These are phyloP conservation scores for Aspergillus wentii DNA, from an alignment of 495 filamentous ascomycete genomes.

Conservation along the genomic window DNA sequence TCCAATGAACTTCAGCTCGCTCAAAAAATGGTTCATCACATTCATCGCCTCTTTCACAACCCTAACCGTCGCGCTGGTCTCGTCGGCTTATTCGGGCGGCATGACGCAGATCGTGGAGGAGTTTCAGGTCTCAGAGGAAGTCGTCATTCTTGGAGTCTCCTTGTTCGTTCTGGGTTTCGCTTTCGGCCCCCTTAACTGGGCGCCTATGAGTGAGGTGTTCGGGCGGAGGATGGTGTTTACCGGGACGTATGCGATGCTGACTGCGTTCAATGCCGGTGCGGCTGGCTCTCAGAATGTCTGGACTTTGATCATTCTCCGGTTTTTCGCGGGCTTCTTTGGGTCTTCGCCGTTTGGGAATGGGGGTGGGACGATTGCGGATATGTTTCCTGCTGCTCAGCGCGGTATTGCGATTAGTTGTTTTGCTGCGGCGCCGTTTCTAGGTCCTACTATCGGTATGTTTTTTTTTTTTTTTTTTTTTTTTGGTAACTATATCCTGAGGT, in stretches of 20 bases:
- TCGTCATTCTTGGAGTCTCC: constrained; percentile 46
- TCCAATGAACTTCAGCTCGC: constrained; percentile 51
- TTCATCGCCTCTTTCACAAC: constrained; percentile 57
- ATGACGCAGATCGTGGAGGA: constrained; percentile 45
- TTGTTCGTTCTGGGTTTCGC: constrained; percentile 52
- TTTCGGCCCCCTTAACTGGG: constrained; percentile 49
- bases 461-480: neutral
- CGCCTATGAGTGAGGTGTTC: constrained; percentile 55
- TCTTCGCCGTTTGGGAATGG: constrained; percentile 61
- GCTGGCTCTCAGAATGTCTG: constrained; percentile 49
- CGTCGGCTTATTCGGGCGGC: constrained; percentile 68
- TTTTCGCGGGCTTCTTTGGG: constrained; percentile 60
- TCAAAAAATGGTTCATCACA: constrained; percentile 63
- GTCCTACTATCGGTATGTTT: constrained; percentile 16
- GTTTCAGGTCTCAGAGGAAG: constrained; percentile 40
- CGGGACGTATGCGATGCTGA: constrained; percentile 52
- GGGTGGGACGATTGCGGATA: constrained; percentile 67
- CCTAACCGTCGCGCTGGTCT: constrained; percentile 65
- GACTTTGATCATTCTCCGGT: constrained; percentile 55
- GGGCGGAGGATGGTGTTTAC: constrained; percentile 68
- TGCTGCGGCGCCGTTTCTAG: constrained; percentile 57
- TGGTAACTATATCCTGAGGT: constrained; percentile 52
- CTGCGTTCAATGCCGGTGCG: constrained; percentile 59
- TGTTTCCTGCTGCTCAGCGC: constrained; percentile 55
- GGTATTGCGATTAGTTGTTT: constrained; percentile 58